Conservation (phyloP, 371 early-diverging fungal genomes). For the Rhizomucor pusillus region DNA sequence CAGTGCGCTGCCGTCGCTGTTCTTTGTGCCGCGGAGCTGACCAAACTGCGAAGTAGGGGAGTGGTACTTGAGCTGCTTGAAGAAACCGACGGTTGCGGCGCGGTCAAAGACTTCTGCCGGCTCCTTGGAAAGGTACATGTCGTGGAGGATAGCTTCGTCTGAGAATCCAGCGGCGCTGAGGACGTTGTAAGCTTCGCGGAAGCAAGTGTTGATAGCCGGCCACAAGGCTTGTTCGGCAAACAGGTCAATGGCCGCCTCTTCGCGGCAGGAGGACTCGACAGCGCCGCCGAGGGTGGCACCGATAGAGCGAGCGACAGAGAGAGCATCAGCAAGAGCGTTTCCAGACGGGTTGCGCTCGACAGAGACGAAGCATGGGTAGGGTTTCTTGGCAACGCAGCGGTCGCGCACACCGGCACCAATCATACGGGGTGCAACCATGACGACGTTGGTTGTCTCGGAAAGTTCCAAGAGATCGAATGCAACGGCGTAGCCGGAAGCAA, state of each 20-base stretch:
- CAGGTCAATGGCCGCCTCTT: constrained; percentile 26
- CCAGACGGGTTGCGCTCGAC: constrained; percentile 15
- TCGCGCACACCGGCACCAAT: constrained; percentile 30
- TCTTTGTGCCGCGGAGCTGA: constrained; percentile 30
- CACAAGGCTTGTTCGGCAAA: constrained; percentile 28
- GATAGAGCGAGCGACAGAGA: constrained; percentile 17
- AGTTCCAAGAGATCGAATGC: constrained; percentile 24
- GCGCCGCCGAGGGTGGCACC: constrained; percentile 27
- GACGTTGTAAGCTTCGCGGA: constrained; percentile 23
- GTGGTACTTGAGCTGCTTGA: constrained; percentile 27
- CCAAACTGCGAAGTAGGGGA: constrained; percentile 28
- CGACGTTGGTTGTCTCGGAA: constrained; percentile 19
- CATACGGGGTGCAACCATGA: constrained; percentile 31
- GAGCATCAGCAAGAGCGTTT: constrained; percentile 14
- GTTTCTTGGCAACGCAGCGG: constrained; percentile 25
- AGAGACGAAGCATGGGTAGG: constrained; percentile 28
- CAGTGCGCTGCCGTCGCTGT: constrained; percentile 16
- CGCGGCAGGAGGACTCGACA: constrained; percentile 23
- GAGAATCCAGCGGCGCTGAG: constrained; percentile 26
- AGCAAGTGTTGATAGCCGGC: constrained; percentile 28
- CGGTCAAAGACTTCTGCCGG: constrained; percentile 28
- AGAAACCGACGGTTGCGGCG: constrained; percentile 27
- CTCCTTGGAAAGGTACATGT: constrained; percentile 29
- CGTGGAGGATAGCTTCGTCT: constrained; percentile 26
- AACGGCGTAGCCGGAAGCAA: constrained; percentile 25